Percentiles rank a stretch among this genome's conserved stretches.
Evolutionary conservation across 805 yeast genomes (phyloP).

Genomic region (Saccharomycopsis amapae): DNA sequence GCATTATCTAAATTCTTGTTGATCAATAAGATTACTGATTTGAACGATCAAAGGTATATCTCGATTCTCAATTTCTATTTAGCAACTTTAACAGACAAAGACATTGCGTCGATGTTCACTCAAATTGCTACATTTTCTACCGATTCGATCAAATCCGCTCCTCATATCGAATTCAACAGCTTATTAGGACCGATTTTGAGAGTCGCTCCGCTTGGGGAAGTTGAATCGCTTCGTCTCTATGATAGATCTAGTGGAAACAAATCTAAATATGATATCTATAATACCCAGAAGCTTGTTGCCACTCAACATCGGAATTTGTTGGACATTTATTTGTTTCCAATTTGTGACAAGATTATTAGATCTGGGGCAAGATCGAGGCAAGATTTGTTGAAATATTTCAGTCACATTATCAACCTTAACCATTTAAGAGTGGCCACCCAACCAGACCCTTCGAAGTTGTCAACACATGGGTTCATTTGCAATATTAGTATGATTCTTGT

Average conservation of each 20-base stretch:
- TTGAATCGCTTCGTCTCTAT: conserved; percentile 42
- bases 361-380: conserved; percentile 61
- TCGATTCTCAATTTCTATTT: conserved; percentile 50
- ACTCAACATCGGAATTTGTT: conserved; percentile 53
- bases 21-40: conserved; percentile 31
- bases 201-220: conserved; percentile 62
- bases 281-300: conserved; percentile 53
- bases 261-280: conserved; percentile 38
- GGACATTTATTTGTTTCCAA: conserved; percentile 53
- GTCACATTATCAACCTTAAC: conserved; percentile 67
- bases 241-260: conserved; percentile 25
- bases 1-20: conserved; percentile 32
- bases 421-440: conserved; percentile 86
- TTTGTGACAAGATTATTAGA: conserved; percentile 69
- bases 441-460: conserved; percentile 55
- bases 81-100: conserved; percentile 49
- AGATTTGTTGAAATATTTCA: conserved; percentile 60
- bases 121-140: conserved; percentile 48
- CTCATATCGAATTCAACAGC: conserved; percentile 47
- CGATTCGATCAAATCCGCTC: conserved; percentile 29
- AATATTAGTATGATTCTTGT: conserved; percentile 64
- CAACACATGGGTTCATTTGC: conserved; percentile 76
- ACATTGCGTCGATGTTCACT: conserved; percentile 54
- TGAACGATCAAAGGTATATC: conserved; percentile 46
- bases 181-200: conserved; percentile 72